Evolutionary conservation across 805 yeast species (phyloP), one percentile per base, ranked within the genome.

Genomic region (Zygoascus biomembranicola): DNA sequence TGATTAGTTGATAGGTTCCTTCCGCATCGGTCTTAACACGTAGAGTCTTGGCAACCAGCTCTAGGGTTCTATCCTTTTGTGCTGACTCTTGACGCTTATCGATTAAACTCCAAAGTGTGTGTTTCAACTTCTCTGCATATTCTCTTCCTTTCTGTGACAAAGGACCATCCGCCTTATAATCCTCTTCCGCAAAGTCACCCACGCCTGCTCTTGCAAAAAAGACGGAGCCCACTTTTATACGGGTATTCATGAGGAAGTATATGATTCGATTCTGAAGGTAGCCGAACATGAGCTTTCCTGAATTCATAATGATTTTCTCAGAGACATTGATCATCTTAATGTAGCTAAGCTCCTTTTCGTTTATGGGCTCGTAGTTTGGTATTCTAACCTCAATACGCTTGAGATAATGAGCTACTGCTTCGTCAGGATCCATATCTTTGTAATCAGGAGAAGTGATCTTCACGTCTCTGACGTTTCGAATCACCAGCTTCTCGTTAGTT

Each of bases 261-360:
- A 94, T 90, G 50, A 94, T 94, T 64, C 94, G 85, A 66, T 92
- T 89, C 55, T 89, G 82, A 67, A 94, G 75, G 67, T 92, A 94
- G 16, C 97, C 97, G 63, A 88, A 80, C 59, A 85, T 85, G 16
- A 39, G 47, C 9, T 47, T 52, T 43, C 90, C 82, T 64, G 87
- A 81, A 70, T 88, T 86, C 55, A 90, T 78, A 46, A 86, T 82
- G 54, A 92, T 76, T 58, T 85, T 72, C 66, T 89, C 94, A 16
- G 97, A 97, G 69, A 90, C 92, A 67, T 94, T 90, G 64, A 87
- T 85, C 62, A 89, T 83, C 69, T 90, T 89, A 65, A 94, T 84
- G 69, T 81, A 94, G 26, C 86, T 79, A 52, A 90, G 73, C 13
- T 77, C 74, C 31, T 74, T 71, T 52, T 80, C 84, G 16, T 60